Base-by-base conservation (phyloP, 805 yeast species). In the Ogataea trehalophila region DNA sequence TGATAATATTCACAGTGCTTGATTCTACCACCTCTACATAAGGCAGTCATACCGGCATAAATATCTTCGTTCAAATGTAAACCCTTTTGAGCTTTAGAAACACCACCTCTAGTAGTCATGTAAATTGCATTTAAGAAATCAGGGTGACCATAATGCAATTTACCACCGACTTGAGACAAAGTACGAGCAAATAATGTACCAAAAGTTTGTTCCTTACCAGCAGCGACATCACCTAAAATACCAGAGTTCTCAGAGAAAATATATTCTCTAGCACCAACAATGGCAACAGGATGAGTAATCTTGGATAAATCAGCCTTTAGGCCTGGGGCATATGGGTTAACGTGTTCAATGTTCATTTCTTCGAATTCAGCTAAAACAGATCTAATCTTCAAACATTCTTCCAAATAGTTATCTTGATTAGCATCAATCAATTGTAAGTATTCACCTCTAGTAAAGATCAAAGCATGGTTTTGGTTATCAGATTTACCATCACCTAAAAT, bases 401-500 rank as follows among this genome's bases (percentile, higher is more conserved):
- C 95, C 65, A 86, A 68, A 61, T 86, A 86, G 71, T 86, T 86
- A 68, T 86, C 95, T 70, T 86, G 95, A 65, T 86, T 86, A 45
- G 95, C 91, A 76, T 86, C 95, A 57, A 86, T 81, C 70, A 86
- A 75, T 68, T 86, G 92, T 57, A 86, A 77, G 67, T 86, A 86
- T 67, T 86, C 95, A 71, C 95, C 95, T 69, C 95, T 77, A 66
- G 84, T 77, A 68, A 86, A 86, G 49, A 86, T 83, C 50, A 86
- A 63, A 42, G 94, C 80, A 69, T 85, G 91, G 66, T 86, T 86
- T 67, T 86, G 95, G 64, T 86, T 86, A 73, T 86, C 95, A 48
- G 92, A 85, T 66, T 86, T 86, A 70, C 95, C 95, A 68, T 86
- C 95, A 71, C 95, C 95, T 59, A 86, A 70, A 61, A 86, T 85